Evolutionary conservation across 2,329 filamentous ascomycete genomes (phyloP), one percentile per base, ranked within the genome.

Genomic region (Fusarium cyanostomum): DNA sequence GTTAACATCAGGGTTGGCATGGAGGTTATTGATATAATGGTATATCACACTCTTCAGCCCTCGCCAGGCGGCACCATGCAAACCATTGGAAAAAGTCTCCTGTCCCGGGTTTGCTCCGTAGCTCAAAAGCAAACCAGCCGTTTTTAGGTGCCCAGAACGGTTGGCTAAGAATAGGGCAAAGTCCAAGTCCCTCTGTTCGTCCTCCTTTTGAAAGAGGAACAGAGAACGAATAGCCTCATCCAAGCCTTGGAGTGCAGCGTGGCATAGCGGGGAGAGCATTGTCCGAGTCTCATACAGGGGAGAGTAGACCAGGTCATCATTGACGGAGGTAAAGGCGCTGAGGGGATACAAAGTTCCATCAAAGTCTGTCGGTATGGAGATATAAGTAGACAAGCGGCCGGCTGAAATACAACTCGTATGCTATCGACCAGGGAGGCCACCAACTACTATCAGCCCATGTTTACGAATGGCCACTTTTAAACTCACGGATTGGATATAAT

Each of bases 101-200:
- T 3, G 9, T 18, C n/a, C 48, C 18, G 37, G 48, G 37, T 51
- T 51, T 42, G 18, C 48, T 10, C 4, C 4, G 1, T 11, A 34
- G 5, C 6, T 3, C 9, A 27, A 3, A 10, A 51, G 37, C 13
- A 42, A 16, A 11, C 0, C 0, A 42, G 37, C 37, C 10, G 12
- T 34, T 34, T 42, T 7, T 42, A 2, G 0, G 7, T 27, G 8
- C 37, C 28, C 37, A 16, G n/a, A 8, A 7, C 21, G 31, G 18
- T 51, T 41, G 18, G 48, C 37, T 27, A 51, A 51, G 37, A 42
- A 51, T 35, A 51, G 33, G 37, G 28, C 28, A 26, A 42, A 9
- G 5, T 51, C 37, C 7, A n/a, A 11, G 13, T 51, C 48, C n/a
- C 8, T 11, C 18, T 34, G 28, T 5, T 0, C 8, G 7, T 42